Evolutionary conservation across 148 eudicot species (phyloP).

Genomic region (Persicaria maculosa): DNA sequence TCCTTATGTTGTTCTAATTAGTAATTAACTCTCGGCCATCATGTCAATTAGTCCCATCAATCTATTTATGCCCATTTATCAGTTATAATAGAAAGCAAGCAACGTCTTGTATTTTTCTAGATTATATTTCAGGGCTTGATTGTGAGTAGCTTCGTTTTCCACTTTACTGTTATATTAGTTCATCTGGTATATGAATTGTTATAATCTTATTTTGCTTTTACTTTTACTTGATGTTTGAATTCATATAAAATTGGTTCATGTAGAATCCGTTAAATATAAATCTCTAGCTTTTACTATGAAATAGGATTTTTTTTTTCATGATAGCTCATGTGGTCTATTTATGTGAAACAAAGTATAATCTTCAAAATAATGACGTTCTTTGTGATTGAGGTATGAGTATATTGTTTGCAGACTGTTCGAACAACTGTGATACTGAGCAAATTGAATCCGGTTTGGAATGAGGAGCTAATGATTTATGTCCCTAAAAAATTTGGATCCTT

Average conservation of each 20-base stretch:
- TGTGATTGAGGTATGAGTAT: not conserved
- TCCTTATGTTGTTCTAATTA: slow-evolving; percentile 66
- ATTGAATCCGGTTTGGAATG: slow-evolving; percentile 88
- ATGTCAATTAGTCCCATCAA: slow-evolving; percentile 38
- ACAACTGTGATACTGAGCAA: slow-evolving; percentile 63
- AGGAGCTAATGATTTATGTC: slow-evolving; percentile 87
- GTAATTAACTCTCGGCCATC: slow-evolving; percentile 45
- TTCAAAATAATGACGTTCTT: not conserved
- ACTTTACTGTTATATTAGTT: not conserved
- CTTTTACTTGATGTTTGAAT: not conserved
- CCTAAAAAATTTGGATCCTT: slow-evolving; percentile 64
- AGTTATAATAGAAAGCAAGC: not conserved
- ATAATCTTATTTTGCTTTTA: not conserved
- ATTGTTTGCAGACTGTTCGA: slow-evolving; percentile 51
- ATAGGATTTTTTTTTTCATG: not conserved
- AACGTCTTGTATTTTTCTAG: not conserved
- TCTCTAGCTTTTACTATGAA: no score
- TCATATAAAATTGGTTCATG: no score
- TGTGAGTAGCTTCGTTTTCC: not conserved
- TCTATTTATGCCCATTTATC: not conserved
- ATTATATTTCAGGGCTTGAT: not conserved
- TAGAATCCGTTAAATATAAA: no score
- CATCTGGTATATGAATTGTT: not conserved
- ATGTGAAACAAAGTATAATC: not conserved
- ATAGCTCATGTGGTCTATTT: not conserved